Percentiles rank a stretch among this genome's conserved stretches.
Conservation (phyloP, 495 filamentous ascomycete species). For the Penicillium chermesinum region DNA sequence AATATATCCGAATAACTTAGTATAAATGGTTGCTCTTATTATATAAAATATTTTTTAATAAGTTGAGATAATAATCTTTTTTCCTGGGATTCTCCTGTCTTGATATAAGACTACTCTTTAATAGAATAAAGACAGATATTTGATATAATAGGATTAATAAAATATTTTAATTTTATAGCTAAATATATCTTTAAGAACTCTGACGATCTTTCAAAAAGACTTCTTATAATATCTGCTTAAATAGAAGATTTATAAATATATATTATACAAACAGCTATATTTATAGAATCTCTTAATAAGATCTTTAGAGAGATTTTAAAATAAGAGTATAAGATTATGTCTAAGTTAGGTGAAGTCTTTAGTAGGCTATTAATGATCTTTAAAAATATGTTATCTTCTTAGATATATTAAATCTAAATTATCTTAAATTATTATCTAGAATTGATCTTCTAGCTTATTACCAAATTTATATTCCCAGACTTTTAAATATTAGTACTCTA, state of each 20-base stretch:
- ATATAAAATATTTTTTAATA: too few species aligned
- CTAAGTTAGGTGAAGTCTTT: slow-evolving; percentile 3
- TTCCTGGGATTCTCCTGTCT: too few species aligned
- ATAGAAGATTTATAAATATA: not conserved
- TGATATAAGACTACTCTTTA: too few species aligned
- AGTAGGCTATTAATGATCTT: not conserved
- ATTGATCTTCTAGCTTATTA: slow-evolving; percentile 2
- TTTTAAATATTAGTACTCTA: slow-evolving; percentile 8
- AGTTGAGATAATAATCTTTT: too few species aligned
- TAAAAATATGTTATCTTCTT: too few species aligned
- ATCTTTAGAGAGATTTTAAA: slow-evolving; percentile 2
- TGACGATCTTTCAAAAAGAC: not conserved
- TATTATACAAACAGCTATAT: not conserved
- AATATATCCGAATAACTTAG: too few species aligned
- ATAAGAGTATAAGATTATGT: slow-evolving; percentile 1
- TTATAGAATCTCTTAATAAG: not conserved
- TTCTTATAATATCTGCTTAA: not conserved
- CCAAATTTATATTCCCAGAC: slow-evolving; percentile 6
- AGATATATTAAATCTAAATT: not conserved
- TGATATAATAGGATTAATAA: not conserved
- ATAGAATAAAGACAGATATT: too few species aligned
- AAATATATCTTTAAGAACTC: not conserved
- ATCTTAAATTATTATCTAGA: not conserved
- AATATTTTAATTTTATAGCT: not conserved
- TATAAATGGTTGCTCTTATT: too few species aligned